Base-by-base conservation (phyloP, 352 stramenopile species). In the Phytopythium boreale region DNA sequence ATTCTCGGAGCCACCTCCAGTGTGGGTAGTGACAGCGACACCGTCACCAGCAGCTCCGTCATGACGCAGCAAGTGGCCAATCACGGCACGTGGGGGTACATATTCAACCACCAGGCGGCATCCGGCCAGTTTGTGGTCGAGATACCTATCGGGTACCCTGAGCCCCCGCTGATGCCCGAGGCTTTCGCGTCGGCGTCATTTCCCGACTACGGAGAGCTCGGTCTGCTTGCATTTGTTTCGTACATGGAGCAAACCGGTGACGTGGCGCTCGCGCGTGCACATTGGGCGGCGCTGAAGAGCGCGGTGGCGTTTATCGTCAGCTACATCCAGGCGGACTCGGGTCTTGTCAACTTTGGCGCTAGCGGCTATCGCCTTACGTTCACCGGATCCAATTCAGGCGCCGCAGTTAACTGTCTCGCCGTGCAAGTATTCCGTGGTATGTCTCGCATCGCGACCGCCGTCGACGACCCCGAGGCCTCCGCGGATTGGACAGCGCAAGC, bases 181-280 rank as follows among this genome's bases (percentile, higher is more conserved):
- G 58, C 66, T 7, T 75, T 75, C 64, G 47, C 71, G 29, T 63
- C 62, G 15, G n/a, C 66, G 22, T 58, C 66, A 19, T 72, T 75
- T 24, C 64, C 68, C 2, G 64, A 75, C 68, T 75, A 75, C 39
- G 64, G 63, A 22, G 67, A 72, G 31, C 62, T 75, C 15, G 64
- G 68, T 8, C 53, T 75, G 10, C 64, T 72, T 24, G 61, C 64
- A 11, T 59, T 75, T 14, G 64, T 64, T n/a, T 75, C 64, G 5
- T 72, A 69, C 52, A 75, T 72, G 68, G 68, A 75, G 17, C 71
- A 75, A 31, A 72, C 49, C 41, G 44, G 69, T 15, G 61, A 59
- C 17, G 29, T 66, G 7, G 56, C 36, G 1, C 72, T 75, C 37
- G 59, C 64, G 17, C 19, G 60, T 34, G 59, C 50, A 2, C 44